A percentile compares a stretch with the other conserved stretches of the same genome.
These are phyloP conservation scores for Clausena lansium DNA, from an alignment of 345 rosid genomes.

Conservation along the genomic window DNA sequence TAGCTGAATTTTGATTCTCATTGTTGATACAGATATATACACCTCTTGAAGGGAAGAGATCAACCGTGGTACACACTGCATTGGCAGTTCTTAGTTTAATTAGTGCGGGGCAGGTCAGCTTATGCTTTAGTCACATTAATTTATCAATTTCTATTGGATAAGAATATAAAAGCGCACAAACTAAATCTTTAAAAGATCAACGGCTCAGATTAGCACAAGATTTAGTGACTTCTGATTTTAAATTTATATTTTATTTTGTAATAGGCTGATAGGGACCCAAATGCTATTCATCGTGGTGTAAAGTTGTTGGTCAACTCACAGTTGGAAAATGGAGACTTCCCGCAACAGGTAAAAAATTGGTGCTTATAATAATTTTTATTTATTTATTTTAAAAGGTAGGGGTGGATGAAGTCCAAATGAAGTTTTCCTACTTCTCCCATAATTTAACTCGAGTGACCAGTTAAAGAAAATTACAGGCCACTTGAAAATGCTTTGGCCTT, in stretches of 20 bases:
- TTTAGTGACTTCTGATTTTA: background rate
- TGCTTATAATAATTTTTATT: no score
- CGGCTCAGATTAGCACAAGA: no score
- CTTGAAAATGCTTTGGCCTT: no score
- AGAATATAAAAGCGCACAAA: no score
- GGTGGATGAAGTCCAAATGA: no score
- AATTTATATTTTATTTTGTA: background rate
- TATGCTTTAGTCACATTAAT: background rate
- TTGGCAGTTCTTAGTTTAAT: slow-evolving; percentile 54
- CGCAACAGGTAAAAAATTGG: slow-evolving; percentile 49
- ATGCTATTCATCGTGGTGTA: slow-evolving; percentile 63
- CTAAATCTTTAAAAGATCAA: no score
- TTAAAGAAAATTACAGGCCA: no score
- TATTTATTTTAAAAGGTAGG: no score
- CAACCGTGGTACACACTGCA: slow-evolving; percentile 55
- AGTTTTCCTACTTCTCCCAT: no score
- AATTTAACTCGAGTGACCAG: no score
- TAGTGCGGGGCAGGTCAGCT: slow-evolving; percentile 50
- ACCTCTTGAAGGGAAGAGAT: slow-evolving; percentile 43
- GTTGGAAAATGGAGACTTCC: slow-evolving; percentile 59
- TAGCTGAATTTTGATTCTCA: background rate
- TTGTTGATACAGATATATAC: slow-evolving; percentile 30
- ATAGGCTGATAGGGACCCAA: slow-evolving; percentile 52
- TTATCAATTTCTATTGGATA: background rate
- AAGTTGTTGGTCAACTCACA: slow-evolving; percentile 72